Percentiles rank a stretch among this genome's conserved stretches.
phyloP scores from a whole-genome alignment of 495 filamentous ascomycete species.

The Aspergillus avenaceus region DNA sequence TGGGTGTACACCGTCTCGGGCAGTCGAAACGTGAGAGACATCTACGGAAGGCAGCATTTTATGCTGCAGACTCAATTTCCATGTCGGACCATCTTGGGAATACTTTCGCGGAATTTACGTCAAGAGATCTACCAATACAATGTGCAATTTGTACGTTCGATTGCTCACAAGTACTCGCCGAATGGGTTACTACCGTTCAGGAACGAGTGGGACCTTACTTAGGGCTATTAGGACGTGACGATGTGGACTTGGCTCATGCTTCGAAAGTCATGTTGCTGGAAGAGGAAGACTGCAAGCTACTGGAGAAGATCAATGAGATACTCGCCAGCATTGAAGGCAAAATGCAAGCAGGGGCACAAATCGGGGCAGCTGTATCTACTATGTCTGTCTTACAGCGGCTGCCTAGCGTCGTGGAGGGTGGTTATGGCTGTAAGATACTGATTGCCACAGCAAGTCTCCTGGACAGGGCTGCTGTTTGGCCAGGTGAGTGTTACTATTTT shows the following conservation, averaged over 20 bases:
- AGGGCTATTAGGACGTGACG: constrained; percentile 79
- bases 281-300: constrained; percentile 84
- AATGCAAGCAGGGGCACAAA: constrained; percentile 56
- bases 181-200: constrained; percentile 94
- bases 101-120: constrained; percentile 81
- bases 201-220: constrained; percentile 87
- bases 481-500: constrained; percentile 53
- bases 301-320: constrained; percentile 81
- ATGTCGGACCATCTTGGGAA: constrained; percentile 87
- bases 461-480: constrained; percentile 88
- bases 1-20: constrained; percentile 29
- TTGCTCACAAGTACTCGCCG: constrained; percentile 93
- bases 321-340: constrained; percentile 76
- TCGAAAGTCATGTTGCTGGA: constrained; percentile 87
- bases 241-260: constrained; percentile 70
- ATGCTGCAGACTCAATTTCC: constrained; percentile 86
- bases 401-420: constrained; percentile 58
- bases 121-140: constrained; percentile 86
- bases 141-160: constrained; percentile 93
- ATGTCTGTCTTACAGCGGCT: constrained; percentile 50
- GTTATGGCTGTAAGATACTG: constrained; percentile 83
- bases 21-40: constrained; percentile 75
- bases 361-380: constrained; percentile 42
- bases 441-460: constrained; percentile 85
- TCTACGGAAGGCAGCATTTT: constrained; percentile 89